A percentile compares a stretch with the other conserved stretches of the same genome.
Evolutionary conservation across 176 grass and related monocot genomes (phyloP).

Genomic region (Carex cristatella): DNA sequence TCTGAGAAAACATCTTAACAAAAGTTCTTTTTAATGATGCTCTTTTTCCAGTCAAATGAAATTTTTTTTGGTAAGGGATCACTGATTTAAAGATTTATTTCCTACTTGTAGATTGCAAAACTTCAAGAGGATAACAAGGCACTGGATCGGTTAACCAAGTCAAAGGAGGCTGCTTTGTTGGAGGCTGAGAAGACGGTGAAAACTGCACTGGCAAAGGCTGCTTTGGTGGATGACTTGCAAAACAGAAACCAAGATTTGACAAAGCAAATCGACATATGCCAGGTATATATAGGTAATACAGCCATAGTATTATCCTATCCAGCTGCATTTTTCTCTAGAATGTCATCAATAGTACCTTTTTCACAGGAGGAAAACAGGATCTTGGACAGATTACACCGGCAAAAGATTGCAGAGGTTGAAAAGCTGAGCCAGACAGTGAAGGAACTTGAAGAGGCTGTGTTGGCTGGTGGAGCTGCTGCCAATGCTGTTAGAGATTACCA

Average conservation of each 20-base stretch:
- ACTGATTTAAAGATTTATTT: not conserved
- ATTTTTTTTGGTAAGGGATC: not conserved
- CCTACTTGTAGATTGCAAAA: constrained; percentile 69
- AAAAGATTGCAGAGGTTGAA: constrained; percentile 95
- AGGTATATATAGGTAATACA: constrained; percentile 34
- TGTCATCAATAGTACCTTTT: constrained; percentile 1
- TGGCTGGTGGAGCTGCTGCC: constrained; percentile 87
- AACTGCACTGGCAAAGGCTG: constrained; percentile 85
- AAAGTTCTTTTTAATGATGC: not conserved
- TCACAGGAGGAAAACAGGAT: constrained; percentile 97
- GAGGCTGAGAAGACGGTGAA: constrained; percentile 91
- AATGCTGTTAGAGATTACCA: constrained; percentile 99
- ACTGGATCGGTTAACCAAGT: constrained; percentile 85
- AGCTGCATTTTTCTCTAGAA: not conserved
- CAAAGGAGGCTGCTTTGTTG: constrained; percentile 87
- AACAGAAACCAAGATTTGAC: constrained; percentile 98
- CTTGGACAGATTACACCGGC: constrained; percentile 78
- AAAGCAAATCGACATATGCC: constrained; percentile 97
- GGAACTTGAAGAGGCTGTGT: constrained; percentile 89
- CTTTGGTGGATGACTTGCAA: constrained; percentile 96
- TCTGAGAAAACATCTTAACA: not conserved
- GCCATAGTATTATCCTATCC: not conserved
- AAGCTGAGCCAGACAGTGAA: constrained; percentile 86
- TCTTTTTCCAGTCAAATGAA: constrained; percentile 1
- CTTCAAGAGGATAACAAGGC: constrained; percentile 96